These are phyloP conservation scores for Aspergillus carlsbadensis DNA, from an alignment of 495 filamentous ascomycete species.

Conservation along the genomic window DNA sequence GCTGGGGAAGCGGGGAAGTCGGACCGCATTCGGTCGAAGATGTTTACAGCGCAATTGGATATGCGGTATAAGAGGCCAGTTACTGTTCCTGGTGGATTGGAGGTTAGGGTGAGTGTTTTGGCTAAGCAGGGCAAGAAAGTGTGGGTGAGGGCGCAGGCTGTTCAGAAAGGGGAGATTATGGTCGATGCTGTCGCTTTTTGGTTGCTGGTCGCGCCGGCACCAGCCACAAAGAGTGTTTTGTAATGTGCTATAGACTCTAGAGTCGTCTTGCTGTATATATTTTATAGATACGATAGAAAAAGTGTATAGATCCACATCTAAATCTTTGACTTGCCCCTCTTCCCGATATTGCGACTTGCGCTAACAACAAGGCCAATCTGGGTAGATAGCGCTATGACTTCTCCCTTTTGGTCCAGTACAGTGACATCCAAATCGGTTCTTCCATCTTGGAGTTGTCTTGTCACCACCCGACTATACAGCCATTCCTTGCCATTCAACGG, in stretches of 20 bases:
- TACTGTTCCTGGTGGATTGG: constrained; percentile 30
- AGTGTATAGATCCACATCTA: constrained; percentile 18
- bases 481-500: constrained; percentile 61
- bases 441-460: constrained; percentile 60
- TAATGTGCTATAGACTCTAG: not conserved
- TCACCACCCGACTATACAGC: constrained; percentile 58
- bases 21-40: constrained; percentile 22
- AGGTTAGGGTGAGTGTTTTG: constrained; percentile 35
- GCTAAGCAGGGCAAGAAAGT: constrained; percentile 37
- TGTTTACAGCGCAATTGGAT: constrained; percentile 44
- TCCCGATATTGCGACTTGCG: constrained; percentile 51
- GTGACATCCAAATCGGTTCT: constrained; percentile 65
- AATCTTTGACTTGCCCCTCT: constrained; percentile 28
- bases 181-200: constrained; percentile 46
- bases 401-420: constrained; percentile 54
- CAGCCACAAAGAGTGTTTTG: not conserved
- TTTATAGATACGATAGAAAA: constrained; percentile 1
- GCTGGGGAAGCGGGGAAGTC: not conserved
- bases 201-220: constrained; percentile 25
- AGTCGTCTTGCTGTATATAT: not conserved
- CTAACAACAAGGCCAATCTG: constrained; percentile 63
- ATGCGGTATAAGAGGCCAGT: constrained; percentile 39
- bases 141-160: constrained; percentile 41
- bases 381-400: constrained; percentile 60
- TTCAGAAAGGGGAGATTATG: constrained; percentile 36